Evolutionary conservation across 1,284 basidiomycete species (phyloP).

Genomic region (Trichosporon sp.): DNA sequence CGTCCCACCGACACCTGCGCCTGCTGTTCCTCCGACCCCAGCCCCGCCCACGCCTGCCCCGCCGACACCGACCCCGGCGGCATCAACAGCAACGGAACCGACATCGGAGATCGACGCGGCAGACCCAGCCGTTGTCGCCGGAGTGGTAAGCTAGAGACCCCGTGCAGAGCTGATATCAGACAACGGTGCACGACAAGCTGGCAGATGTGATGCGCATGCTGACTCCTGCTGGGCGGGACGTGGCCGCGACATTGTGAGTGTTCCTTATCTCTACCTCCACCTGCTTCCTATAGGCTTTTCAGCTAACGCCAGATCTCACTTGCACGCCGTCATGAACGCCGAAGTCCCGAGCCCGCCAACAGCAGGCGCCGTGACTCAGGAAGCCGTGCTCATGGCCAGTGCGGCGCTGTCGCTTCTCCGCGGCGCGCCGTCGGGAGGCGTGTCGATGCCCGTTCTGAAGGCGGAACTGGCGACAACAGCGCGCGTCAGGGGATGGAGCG

Average conservation of each 20-base stretch:
- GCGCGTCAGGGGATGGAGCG: slow-evolving; percentile 43
- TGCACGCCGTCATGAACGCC: slow-evolving; percentile 41
- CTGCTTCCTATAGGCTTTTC: no score
- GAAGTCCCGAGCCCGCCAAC: slow-evolving; percentile 41
- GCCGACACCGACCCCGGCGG: not conserved
- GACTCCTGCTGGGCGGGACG: slow-evolving; percentile 25
- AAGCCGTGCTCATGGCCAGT: slow-evolving; percentile 47
- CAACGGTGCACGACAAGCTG: slow-evolving; percentile 42
- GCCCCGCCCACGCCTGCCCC: not conserved
- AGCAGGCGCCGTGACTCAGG: slow-evolving; percentile 40
- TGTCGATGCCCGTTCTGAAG: slow-evolving; percentile 44
- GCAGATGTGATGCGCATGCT: slow-evolving; percentile 46
- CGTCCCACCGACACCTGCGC: not conserved
- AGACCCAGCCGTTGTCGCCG: slow-evolving; percentile 29
- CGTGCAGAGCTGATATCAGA: slow-evolving; percentile 34
- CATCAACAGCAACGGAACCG: slow-evolving; percentile 22
- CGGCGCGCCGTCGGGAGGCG: slow-evolving; percentile 5
- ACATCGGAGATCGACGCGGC: slow-evolving; percentile 35
- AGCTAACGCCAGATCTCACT: slow-evolving; percentile 39
- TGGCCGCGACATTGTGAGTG: slow-evolving; percentile 43
- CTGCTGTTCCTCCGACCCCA: not conserved
- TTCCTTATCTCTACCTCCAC: not conserved
- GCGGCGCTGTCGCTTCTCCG: slow-evolving; percentile 45
- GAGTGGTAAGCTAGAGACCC: slow-evolving; percentile 38
- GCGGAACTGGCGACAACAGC: slow-evolving; percentile 39